phyloP scores from a whole-genome alignment of 441 rosid genomes.

The Isatis lusitanica region DNA sequence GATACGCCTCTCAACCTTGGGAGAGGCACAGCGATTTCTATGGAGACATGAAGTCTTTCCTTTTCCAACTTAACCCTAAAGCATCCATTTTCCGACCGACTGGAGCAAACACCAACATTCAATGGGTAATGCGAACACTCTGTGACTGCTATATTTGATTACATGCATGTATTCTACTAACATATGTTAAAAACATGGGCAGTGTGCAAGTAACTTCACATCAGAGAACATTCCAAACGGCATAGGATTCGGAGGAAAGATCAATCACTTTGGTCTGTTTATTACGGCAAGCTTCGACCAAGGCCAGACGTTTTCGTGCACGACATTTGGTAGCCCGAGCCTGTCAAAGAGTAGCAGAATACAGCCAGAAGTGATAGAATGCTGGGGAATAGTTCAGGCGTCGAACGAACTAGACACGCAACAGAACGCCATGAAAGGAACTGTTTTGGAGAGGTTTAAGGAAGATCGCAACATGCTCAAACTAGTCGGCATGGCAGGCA shows the following conservation, averaged over 20 bases:
- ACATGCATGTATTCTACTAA: not conserved
- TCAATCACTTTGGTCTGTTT: constrained; percentile 74
- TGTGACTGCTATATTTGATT: not conserved
- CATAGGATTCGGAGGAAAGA: constrained; percentile 85
- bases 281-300: constrained; percentile 71
- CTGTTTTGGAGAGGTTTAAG: constrained; percentile 70
- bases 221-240: constrained; percentile 92
- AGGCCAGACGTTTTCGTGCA: constrained; percentile 70
- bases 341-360: constrained; percentile 56
- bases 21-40: constrained; percentile 80
- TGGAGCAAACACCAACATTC: constrained; percentile 79
- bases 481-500: constrained; percentile 76
- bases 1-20: constrained; percentile 92
- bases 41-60: constrained; percentile 87
- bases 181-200: constrained; percentile 19
- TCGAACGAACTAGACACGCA: constrained; percentile 42
- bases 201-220: constrained; percentile 85
- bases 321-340: constrained; percentile 79
- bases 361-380: constrained; percentile 79
- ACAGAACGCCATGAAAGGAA: constrained; percentile 48
- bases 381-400: constrained; percentile 69
- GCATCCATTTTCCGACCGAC: constrained; percentile 78
- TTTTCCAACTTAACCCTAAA: constrained; percentile 74
- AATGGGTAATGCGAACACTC: constrained; percentile 59
- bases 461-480: constrained; percentile 89